A percentile compares a stretch with the other conserved stretches of the same genome.
Conservation (phyloP, 2,329 filamentous ascomycete species). For the Trichoderma lentiforme region DNA sequence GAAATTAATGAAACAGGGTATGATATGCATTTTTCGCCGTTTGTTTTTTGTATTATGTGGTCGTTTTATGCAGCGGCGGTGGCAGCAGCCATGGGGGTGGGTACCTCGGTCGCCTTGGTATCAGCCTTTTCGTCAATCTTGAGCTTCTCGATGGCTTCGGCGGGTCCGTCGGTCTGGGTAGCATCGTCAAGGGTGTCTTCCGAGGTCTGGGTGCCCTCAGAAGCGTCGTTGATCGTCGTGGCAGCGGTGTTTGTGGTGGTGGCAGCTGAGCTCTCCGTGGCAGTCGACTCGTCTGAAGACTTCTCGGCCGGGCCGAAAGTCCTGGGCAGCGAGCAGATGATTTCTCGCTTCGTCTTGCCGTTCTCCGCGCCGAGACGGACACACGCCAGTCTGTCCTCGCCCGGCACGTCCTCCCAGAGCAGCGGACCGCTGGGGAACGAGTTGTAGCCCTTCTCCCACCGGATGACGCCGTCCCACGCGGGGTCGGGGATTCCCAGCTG, state of each 20-base stretch:
- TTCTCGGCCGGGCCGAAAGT: constrained; percentile 26
- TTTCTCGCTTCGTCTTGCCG: constrained; percentile 44
- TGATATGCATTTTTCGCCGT: constrained; percentile 3
- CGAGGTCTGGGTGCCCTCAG: constrained; percentile 30
- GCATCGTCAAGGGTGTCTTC: constrained; percentile 23
- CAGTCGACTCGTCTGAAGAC: constrained; percentile 9
- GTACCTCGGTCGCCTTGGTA: not conserved
- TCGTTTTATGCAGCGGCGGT: constrained; percentile 7
- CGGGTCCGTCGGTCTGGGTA: constrained; percentile 29
- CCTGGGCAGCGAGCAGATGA: constrained; percentile 51
- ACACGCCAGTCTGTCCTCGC: constrained; percentile 48
- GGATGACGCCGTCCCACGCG: constrained; percentile 45
- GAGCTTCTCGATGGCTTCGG: constrained; percentile 33
- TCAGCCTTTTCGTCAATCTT: constrained; percentile 28
- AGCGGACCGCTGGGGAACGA: constrained; percentile 56
- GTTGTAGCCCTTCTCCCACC: constrained; percentile 52
- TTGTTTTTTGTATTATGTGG: not conserved
- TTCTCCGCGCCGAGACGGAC: constrained; percentile 49
- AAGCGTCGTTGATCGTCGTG: constrained; percentile 15
- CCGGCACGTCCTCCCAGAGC: constrained; percentile 53
- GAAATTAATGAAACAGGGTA: not conserved
- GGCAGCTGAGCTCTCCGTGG: constrained; percentile 8
- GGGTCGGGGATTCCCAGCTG: constrained; percentile 71
- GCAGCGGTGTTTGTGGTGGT: not conserved
- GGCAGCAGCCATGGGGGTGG: constrained; percentile 1